Conservation (phyloP, 768 basidiomycete genomes). For the Lepiota venenata region DNA sequence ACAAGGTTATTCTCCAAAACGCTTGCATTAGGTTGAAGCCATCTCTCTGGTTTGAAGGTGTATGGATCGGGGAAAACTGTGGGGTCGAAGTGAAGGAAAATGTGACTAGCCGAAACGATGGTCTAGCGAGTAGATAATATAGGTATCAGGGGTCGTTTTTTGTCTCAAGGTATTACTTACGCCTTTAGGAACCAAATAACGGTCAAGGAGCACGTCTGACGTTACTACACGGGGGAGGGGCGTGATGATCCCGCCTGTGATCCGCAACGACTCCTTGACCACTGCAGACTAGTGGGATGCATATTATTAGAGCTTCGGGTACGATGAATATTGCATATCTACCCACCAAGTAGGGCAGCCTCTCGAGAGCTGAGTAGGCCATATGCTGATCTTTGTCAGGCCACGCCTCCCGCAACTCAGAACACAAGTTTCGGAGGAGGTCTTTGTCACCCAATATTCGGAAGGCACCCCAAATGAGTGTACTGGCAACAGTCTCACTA, state of each 20-base stretch:
- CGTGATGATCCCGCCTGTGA: slow-evolving; percentile 34
- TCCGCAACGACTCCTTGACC: slow-evolving; percentile 42
- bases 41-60: slow-evolving; percentile 39
- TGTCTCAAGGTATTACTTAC: slow-evolving; percentile 20
- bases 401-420: slow-evolving; percentile 30
- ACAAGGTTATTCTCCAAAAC: slow-evolving; percentile 38
- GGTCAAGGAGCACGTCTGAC: slow-evolving; percentile 29
- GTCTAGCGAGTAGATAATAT: slow-evolving; percentile 24
- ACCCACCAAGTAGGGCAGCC: slow-evolving; percentile 34
- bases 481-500: slow-evolving; percentile 26
- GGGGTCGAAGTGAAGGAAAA: slow-evolving; percentile 35
- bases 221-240: slow-evolving; percentile 37
- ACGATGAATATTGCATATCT: not conserved
- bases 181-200: slow-evolving; percentile 31
- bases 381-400: slow-evolving; percentile 25
- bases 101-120: slow-evolving; percentile 35
- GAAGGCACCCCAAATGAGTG: slow-evolving; percentile 22
- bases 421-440: slow-evolving; percentile 17
- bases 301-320: too few species aligned
- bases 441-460: slow-evolving; percentile 21
- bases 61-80: slow-evolving; percentile 38
- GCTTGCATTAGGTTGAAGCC: slow-evolving; percentile 31
- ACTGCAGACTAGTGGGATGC: slow-evolving; percentile 34
- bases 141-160: not conserved
- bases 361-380: slow-evolving; percentile 28